Base-by-base conservation (phyloP, 169 alveolate genomes). In the Cryptosporidium sp. region DNA sequence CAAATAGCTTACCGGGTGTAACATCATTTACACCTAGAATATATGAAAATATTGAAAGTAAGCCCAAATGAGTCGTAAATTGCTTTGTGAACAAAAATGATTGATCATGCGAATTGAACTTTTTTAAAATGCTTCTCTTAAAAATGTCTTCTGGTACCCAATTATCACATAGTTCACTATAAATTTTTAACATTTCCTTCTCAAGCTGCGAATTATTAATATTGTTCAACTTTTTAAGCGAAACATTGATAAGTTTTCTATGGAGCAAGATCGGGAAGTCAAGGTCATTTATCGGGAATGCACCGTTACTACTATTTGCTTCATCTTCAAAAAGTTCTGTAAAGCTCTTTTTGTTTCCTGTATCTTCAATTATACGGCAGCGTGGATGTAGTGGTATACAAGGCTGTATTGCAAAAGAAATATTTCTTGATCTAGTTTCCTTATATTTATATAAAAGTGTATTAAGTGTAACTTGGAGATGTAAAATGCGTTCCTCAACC, bases 351-450 rank as follows among this genome's bases (percentile, higher is more conserved):
- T 41, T 52, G 21, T 80, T 52, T 21, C 92, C 92, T 7, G 91
- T 37, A 70, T 92, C 94, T 39, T 92, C 94, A 52, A 92, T 21
- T 26, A 92, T 71, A 21, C 94, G 73, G 35, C 93, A 91, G 3
- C 94, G 80, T 29, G 94, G 94, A 69, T 91, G 93, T 6, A 92
- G 75, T 23, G 93, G 92, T 65, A 85, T 74, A 68, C 85, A 85
- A 7, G 93, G 70, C 16, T 45, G 62, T 12, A 92, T 84, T 21
- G 93, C 61, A 71, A 92, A 91, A 48, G 92, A 59, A 29, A 92
- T 84, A 45, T 86, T 91, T 18, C 94, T 61, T 23, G 91, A 48
- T 3, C 94, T 37, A 6, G 94, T 91, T 23, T 85, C 93, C 59
- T 91, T 91, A 48, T 65, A 89, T 69, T 70, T 85, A 71, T 59